Evolutionary conservation across 2,329 filamentous ascomycete species (phyloP), one percentile per base, ranked within the genome.

Genomic region (Xylariaceae sp.): DNA sequence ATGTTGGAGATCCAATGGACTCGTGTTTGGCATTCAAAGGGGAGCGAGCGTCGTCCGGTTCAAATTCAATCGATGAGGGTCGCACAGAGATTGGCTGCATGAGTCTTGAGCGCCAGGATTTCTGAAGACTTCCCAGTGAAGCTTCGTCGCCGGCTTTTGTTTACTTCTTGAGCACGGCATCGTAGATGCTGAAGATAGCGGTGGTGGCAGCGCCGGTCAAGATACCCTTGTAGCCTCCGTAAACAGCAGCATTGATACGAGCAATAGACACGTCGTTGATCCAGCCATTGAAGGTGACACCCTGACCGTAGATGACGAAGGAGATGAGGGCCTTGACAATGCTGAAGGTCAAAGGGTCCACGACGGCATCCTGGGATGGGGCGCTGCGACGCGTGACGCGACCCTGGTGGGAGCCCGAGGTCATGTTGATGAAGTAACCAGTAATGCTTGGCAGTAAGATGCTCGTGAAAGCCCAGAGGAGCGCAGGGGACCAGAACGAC

Each of bases 341-440:
- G 77, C 92, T 96, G 77, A 95, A 99, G 18, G 88, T 89, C 71
- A 97, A 77, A 3, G 92, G 92, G 72, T 99, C 94, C 64, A 93
- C 85, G 4, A 80, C 77, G 64, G 87, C 86, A 64, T 84, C 82
- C 45, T 76, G 72, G 51, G 72, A 69, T 56, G 72, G 66, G 47
- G 72, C 72, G 55, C 71, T 71, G 70, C 78, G 80, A 65, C 77
- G 74, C 55, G 72, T 78, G 65, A 74, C 79, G 64, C 78, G 76
- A 49, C 72, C 68, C 68, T 71, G 61, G 66, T 71, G 68, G 65
- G 70, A 63, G 62, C 69, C 81, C 53, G 79, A 77, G 45, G 87
- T 90, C 69, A 97, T 75, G 75, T 97, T 97, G 82, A 96, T 88
- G 73, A 97, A 96, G 78, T 94, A 97, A 30, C 89, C 90, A 48